Evolutionary conservation across 164 flowering plant genomes (phyloP), one percentile per base, ranked within the genome.

Genomic region (Piper longum): DNA sequence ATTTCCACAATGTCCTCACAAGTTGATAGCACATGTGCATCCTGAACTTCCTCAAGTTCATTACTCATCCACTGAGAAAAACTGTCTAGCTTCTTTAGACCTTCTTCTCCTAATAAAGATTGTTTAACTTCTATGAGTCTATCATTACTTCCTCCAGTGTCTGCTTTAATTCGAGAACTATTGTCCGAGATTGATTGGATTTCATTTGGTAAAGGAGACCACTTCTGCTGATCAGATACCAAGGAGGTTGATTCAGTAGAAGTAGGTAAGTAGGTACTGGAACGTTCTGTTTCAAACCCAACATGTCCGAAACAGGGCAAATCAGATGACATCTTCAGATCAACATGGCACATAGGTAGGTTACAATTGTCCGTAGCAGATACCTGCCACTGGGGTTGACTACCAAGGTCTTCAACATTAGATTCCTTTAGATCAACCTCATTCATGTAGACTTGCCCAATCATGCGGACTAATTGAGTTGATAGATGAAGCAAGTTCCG

Each of bases 1-100:
- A n/a, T n/a, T n/a, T n/a, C n/a, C n/a, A n/a, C n/a, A n/a, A 72
- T 74, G 52, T 68, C 39, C 42, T 75, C 81, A 63, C 87, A 79
- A 60, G 70, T 64, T 39, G 99, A 74, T 42, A 74, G 84, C 71
- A 77, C 65, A 62, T 75, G 72, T 58, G 80, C 64, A 43, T 77
- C 86, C 69, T 69, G 74, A 17, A 79, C 87, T 66, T 81, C 91
- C 52, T 77, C 89, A 51, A 86, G 83, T 76, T 86, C 92, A 66
- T 76, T 86, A 68, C 77, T 80, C 82, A 83, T 82, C 92, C 92
- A 86, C 40, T 79, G 74, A 41, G 76, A 75, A 72, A 86, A 86
- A 75, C 92, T 86, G 64, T 86, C 92, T 60, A 78, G 68, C 71
- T 84, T 86, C 79, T 76, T 80, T 62, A 86, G 67, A 40, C 81